phyloP scores from a whole-genome alignment of 2,329 filamentous ascomycete genomes.

The Exophiala sp. region DNA sequence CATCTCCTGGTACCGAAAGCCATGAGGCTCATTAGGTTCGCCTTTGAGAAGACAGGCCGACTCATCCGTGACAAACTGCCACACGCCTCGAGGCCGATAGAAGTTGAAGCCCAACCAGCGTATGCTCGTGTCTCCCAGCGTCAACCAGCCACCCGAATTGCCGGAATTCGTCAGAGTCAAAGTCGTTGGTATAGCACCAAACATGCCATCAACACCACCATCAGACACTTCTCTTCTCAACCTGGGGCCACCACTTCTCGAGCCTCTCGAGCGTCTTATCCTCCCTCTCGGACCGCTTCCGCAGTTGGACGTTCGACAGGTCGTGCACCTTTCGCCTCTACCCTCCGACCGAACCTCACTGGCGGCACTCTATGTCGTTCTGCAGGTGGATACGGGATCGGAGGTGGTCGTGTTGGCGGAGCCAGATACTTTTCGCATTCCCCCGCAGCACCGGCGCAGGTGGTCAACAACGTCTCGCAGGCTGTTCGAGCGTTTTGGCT shows the following conservation, averaged over 20 bases:
- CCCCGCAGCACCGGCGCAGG: slow-evolving; percentile 77
- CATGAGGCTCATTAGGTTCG: slow-evolving; percentile 44
- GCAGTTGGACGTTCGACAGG: slow-evolving; percentile 60
- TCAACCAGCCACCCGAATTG: slow-evolving; percentile 57
- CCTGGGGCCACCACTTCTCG: slow-evolving; percentile 36
- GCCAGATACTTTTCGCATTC: slow-evolving; percentile 85
- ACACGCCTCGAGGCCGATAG: slow-evolving; percentile 31
- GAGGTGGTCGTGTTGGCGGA: slow-evolving; percentile 62
- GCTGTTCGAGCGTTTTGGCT: slow-evolving; percentile 87
- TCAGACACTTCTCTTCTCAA: slow-evolving; percentile 48
- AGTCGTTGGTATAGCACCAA: slow-evolving; percentile 59
- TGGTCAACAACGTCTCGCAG: slow-evolving; percentile 90
- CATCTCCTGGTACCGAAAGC: slow-evolving; percentile 47
- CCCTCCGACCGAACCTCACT: slow-evolving; percentile 85
- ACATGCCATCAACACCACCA: slow-evolving; percentile 36
- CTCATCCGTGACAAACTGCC: slow-evolving; percentile 40
- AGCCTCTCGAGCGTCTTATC: slow-evolving; percentile 49
- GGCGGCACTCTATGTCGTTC: slow-evolving; percentile 78
- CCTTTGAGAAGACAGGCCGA: slow-evolving; percentile 43
- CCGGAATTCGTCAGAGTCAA: slow-evolving; percentile 58
- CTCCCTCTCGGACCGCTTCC: slow-evolving; percentile 51
- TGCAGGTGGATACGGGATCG: slow-evolving; percentile 78
- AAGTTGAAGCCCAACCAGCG: slow-evolving; percentile 47
- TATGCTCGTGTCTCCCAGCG: slow-evolving; percentile 50
- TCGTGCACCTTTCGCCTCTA: slow-evolving; percentile 77